Percentiles rank a stretch among this genome's conserved stretches.
Evolutionary conservation across 2,329 filamentous ascomycete species (phyloP).

Genomic region (Tolypocladium sp.): DNA sequence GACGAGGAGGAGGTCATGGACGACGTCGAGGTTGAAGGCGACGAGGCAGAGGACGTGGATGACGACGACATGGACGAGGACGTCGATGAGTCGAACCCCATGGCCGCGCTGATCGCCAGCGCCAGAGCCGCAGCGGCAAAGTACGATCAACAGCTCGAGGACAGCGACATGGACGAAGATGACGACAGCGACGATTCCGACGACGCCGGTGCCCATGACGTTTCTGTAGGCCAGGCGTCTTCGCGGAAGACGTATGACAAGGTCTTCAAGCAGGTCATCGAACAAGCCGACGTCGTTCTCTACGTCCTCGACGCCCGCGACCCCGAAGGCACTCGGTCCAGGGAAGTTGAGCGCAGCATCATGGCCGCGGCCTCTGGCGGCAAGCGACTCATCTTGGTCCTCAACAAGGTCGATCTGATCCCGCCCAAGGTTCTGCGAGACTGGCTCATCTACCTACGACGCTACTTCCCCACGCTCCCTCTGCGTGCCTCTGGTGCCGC

Average conservation of each 20-base stretch:
- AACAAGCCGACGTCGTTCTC: slow-evolving; percentile 80
- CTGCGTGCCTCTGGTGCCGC: slow-evolving; percentile 76
- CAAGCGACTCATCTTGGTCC: slow-evolving; percentile 81
- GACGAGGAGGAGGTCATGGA: slow-evolving; percentile 31
- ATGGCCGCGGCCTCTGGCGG: slow-evolving; percentile 78
- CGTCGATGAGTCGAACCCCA: slow-evolving; percentile 68
- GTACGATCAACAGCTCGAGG: slow-evolving; percentile 58
- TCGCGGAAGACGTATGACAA: slow-evolving; percentile 90
- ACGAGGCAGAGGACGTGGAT: slow-evolving; percentile 39
- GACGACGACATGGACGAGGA: slow-evolving; percentile 46
- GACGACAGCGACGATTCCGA: slow-evolving; percentile 31
- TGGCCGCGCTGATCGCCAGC: slow-evolving; percentile 84
- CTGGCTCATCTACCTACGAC: slow-evolving; percentile 77
- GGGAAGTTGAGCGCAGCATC: slow-evolving; percentile 81
- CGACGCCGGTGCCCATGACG: slow-evolving; percentile 46
- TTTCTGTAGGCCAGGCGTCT: slow-evolving; percentile 43
- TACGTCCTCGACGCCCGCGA: slow-evolving; percentile 92
- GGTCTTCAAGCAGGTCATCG: slow-evolving; percentile 88
- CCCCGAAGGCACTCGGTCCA: slow-evolving; percentile 81
- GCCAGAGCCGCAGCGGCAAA: slow-evolving; percentile 68
- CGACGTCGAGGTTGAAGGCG: slow-evolving; percentile 34
- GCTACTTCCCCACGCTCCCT: slow-evolving; percentile 86
- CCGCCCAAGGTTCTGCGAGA: slow-evolving; percentile 72
- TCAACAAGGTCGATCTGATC: slow-evolving; percentile 94
- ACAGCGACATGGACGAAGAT: slow-evolving; percentile 47